A percentile compares a stretch with the other conserved stretches of the same genome.
Conservation (phyloP, 257 asterid species). For the Solanum tarapatanum region DNA sequence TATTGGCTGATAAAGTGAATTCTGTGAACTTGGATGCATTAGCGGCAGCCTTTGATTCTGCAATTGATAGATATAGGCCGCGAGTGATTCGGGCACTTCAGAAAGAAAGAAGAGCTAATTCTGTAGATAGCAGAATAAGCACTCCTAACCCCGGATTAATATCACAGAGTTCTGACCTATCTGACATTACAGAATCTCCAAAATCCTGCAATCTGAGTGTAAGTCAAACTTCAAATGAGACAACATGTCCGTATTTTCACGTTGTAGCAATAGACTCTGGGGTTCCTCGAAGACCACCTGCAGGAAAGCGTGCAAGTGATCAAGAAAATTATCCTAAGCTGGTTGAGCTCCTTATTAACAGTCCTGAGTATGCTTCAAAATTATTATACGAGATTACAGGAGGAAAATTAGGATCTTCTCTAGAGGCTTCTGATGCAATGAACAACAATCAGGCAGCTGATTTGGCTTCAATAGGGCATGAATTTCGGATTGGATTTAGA, state of each 20-base stretch:
- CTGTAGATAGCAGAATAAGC: slow-evolving; percentile 54
- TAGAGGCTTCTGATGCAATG: slow-evolving; percentile 26
- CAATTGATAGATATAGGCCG: slow-evolving; percentile 74
- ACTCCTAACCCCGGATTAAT: slow-evolving; percentile 49
- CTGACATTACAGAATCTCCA: slow-evolving; percentile 71
- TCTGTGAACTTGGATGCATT: slow-evolving; percentile 55
- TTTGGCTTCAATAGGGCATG: slow-evolving; percentile 43
- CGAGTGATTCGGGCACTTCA: slow-evolving; percentile 83
- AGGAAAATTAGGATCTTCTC: slow-evolving; percentile 61
- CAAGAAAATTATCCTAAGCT: slow-evolving; percentile 85
- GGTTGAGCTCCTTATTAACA: slow-evolving; percentile 89
- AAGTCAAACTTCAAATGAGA: slow-evolving; percentile 39
- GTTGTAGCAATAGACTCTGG: slow-evolving; percentile 93
- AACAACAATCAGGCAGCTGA: slow-evolving; percentile 27
- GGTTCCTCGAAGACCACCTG: slow-evolving; percentile 99
- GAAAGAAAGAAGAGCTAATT: slow-evolving; percentile 82
- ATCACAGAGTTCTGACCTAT: slow-evolving; percentile 64
- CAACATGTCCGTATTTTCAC: slow-evolving; percentile 34
- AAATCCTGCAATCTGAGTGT: slow-evolving; percentile 49
- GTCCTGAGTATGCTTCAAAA: slow-evolving; percentile 63
- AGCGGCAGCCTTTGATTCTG: slow-evolving; percentile 80
- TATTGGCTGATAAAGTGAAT: slow-evolving; percentile 62
- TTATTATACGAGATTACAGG: slow-evolving; percentile 68
- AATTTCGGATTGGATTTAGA: slow-evolving; percentile 78
- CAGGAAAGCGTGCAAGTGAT: slow-evolving; percentile 87